Base-by-base conservation (phyloP, 2,329 filamentous ascomycete genomes). In the Fusarium poae region DNA sequence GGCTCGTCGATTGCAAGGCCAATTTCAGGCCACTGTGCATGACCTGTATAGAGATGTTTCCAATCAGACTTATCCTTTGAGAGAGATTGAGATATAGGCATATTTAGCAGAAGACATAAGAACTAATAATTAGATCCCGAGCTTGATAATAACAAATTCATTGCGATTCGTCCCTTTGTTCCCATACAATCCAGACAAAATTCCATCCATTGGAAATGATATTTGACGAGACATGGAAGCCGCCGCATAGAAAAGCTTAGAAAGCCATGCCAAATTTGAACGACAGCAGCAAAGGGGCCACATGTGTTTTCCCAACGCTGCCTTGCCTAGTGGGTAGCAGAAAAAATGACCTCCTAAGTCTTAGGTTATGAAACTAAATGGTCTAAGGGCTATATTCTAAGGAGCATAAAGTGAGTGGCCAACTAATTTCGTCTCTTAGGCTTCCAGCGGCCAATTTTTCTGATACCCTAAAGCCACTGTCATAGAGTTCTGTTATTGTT, bases 1-100 rank as follows among this genome's bases (percentile, higher is more conserved):
- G 8, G 37, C 54, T 3, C 61, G 62, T 3, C 32, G 62, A 6
- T 29, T 65, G 4, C 62, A 65, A 29, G 46, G 48, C 4, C 61
- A 65, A 39, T 65, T 65, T 7, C 54, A 65, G 3, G 10, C 52
- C 4, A 25, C 65, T 25, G 25, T 53, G 0, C 25, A 34, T 7
- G 13, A 44, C 0, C 16, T 59, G 7, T 65, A 48, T 12, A 9
- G 20, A 1, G 62, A 65, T 34, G 32, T 43, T 11, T 65, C 53
- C 0, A 43, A 43, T 0, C 13, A 40, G 5, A 53, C 53, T 6
- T 65, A 65, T 15, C 62, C 62, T 6, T 35, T 53, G 2, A 18
- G 42, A 10, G 9, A 39, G 1, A 12, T 18, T 0, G 6, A 20
- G n/a, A 51, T 57, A 15, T 52, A 57, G 21, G 27, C 9, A 20